These are phyloP conservation scores for Celoporthe dispersa DNA, from an alignment of 2,329 filamentous ascomycete species.

Conservation along the genomic window DNA sequence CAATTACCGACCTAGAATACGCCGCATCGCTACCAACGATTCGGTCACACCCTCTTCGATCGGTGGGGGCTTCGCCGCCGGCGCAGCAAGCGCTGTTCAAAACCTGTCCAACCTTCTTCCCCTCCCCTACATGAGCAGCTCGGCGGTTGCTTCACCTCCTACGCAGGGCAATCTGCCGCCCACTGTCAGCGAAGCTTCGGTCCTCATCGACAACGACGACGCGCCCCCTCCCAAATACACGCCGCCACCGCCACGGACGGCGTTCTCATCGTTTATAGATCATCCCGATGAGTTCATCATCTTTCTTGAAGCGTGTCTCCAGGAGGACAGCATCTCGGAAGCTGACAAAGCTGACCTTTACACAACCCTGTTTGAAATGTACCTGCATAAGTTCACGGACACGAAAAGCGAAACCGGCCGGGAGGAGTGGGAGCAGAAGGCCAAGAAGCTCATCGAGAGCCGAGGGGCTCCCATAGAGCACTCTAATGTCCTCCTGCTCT, in stretches of 20 bases:
- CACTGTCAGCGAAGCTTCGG: conserved; percentile 57
- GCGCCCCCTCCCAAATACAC: conserved; percentile 65
- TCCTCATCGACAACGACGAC: conserved; percentile 55
- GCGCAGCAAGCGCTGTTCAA: conserved; percentile 78
- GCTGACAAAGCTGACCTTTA: conserved; percentile 84
- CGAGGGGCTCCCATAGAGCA: conserved; percentile 86
- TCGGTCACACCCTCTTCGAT: conserved; percentile 40
- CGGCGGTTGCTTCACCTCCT: conserved; percentile 57
- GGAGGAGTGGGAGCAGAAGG: conserved; percentile 86
- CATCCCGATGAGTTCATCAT: conserved; percentile 89
- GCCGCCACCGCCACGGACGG: conserved; percentile 80
- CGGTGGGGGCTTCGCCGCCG: conserved; percentile 53
- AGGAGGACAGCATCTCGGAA: conserved; percentile 70
- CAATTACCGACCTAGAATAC: conserved; percentile 74
- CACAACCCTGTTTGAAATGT: conserved; percentile 98
- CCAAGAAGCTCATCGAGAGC: conserved; percentile 83
- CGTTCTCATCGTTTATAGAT: conserved; percentile 96
- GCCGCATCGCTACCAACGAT: conserved; percentile 47
- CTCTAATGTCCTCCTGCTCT: conserved; percentile 90
- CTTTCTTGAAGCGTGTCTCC: conserved; percentile 87
- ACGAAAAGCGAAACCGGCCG: conserved; percentile 70
- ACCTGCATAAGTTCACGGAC: conserved; percentile 83
- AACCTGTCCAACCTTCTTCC: conserved; percentile 84
- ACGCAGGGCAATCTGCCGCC: conserved; percentile 54
- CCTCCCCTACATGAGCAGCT: conserved; percentile 80